Base-by-base conservation (phyloP, 371 early-diverging fungal species). In the Mortierella sp. region DNA sequence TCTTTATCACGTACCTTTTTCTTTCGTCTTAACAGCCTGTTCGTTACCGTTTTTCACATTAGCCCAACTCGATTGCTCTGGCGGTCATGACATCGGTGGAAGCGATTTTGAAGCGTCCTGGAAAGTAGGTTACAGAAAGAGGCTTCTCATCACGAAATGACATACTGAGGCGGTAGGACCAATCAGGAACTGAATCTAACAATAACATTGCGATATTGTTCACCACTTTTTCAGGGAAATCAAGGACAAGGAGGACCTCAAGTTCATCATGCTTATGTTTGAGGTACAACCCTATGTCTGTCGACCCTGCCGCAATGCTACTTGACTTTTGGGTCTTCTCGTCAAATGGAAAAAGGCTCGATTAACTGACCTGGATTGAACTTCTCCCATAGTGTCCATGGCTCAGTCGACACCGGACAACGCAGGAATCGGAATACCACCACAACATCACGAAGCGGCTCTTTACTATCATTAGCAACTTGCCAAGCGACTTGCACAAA, bases 71-170 rank as follows among this genome's bases (percentile, higher is more conserved):
- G 57, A 83, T 90, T 75, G 87, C 79, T 44, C 92, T 94, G 40
- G 90, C 93, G 16, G 93, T 97, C 93, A 96, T 97, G 96, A 89
- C 89, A 28, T 93, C 94, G 21, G 94, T 91, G 13, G 96, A 97
- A 75, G 87, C 89, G 72, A 82, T 97, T 13, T 86, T 98, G 76
- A 93, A 94, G 80, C 91, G 97, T 37, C 97, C 97, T 26, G 93
- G 95, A 51, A 88, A 95, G 88, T 94, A 91, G 46, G 76, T 90
- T 53, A 70, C 31, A 5, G 19, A 1, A 21, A 16, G 37, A 19
- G 31, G 14, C 1, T 26, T 28, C 5, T 37, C 31, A 19, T 61
- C 64, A 9, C 19, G 8, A 16, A 21, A 37, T 19, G 64, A 64
- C 24, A 31, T 16, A 59, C 8, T 6, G 31, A 2, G 64, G 37